Evolutionary conservation across 371 early-diverging fungal species (phyloP).

Genomic region (Haplosporangium sp.): DNA sequence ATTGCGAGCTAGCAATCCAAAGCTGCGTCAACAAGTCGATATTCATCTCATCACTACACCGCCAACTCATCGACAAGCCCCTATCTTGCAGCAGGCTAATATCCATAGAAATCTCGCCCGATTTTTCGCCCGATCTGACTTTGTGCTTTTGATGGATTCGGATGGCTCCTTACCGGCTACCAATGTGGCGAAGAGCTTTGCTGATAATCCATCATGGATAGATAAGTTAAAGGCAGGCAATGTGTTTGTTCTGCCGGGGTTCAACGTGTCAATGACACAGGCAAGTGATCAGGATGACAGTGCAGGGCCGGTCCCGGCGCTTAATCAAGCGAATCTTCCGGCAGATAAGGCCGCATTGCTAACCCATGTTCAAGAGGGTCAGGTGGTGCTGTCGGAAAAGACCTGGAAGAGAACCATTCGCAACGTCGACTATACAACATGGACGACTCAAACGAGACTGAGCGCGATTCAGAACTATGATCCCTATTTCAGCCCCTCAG

Average conservation of each 20-base stretch:
- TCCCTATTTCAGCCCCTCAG: slow-evolving; percentile 51
- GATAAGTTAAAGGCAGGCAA: slow-evolving; percentile 58
- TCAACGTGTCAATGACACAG: slow-evolving; percentile 24
- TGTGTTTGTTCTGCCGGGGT: slow-evolving; percentile 70
- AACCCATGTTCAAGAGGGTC: slow-evolving; percentile 18
- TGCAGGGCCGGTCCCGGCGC: slow-evolving; percentile 30
- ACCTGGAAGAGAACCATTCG: slow-evolving; percentile 54
- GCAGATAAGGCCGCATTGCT: slow-evolving; percentile 29
- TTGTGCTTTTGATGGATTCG: slow-evolving; percentile 56
- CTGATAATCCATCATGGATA: slow-evolving; percentile 50
- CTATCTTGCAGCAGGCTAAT: slow-evolving; percentile 43
- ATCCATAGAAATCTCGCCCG: slow-evolving; percentile 65
- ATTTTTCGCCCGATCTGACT: slow-evolving; percentile 66
- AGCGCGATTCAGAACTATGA: slow-evolving; percentile 56
- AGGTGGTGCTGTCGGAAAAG: slow-evolving; percentile 48
- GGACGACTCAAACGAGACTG: slow-evolving; percentile 35
- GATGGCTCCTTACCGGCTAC: slow-evolving; percentile 56
- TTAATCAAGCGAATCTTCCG: slow-evolving; percentile 21
- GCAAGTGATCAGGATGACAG: slow-evolving; percentile 3
- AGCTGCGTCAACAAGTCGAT: slow-evolving; percentile 60
- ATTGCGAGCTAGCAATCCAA: slow-evolving; percentile 56
- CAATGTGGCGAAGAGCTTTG: slow-evolving; percentile 34
- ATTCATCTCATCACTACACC: slow-evolving; percentile 64
- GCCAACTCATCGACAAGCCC: slow-evolving; percentile 34
- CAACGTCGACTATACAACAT: slow-evolving; percentile 48